A percentile compares a stretch with the other conserved stretches of the same genome.
These are phyloP conservation scores for Albifimbria verrucaria DNA, from an alignment of 2,329 filamentous ascomycete species.

Conservation along the genomic window DNA sequence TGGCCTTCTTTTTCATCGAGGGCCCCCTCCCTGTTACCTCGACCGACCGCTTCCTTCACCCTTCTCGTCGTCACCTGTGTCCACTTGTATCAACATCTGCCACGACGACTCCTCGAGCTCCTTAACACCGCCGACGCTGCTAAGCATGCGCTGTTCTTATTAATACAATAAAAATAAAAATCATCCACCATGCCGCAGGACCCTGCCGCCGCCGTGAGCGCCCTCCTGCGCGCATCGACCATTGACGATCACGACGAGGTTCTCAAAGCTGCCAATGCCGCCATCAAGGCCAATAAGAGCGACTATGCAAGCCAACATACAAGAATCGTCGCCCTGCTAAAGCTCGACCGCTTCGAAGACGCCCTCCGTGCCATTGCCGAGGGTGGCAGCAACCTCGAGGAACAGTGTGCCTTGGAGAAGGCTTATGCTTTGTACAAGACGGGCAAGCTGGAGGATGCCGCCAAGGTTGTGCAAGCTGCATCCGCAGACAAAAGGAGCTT, in stretches of 20 bases:
- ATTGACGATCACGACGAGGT: slow-evolving; percentile 73
- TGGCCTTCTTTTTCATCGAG: not conserved
- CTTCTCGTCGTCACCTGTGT: not conserved
- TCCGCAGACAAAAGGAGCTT: slow-evolving; percentile 31
- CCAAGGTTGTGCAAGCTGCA: slow-evolving; percentile 34
- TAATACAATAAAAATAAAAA: not conserved
- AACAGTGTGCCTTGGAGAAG: slow-evolving; percentile 63
- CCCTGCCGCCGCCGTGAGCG: slow-evolving; percentile 47
- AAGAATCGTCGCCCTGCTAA: slow-evolving; percentile 43
- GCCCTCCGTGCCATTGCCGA: slow-evolving; percentile 66
- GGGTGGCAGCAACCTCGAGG: slow-evolving; percentile 57
- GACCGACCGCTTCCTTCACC: not conserved
- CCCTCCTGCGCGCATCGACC: slow-evolving; percentile 50
- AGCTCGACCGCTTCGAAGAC: slow-evolving; percentile 60
- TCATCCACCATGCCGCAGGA: slow-evolving; percentile 37
- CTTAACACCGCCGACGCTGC: not conserved
- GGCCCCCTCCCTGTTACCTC: not conserved
- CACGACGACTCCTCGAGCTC: not conserved
- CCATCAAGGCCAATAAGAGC: slow-evolving; percentile 13
- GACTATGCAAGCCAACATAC: slow-evolving; percentile 61
- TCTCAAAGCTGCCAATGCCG: slow-evolving; percentile 50
- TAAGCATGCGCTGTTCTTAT: not conserved
- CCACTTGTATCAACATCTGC: slow-evolving; percentile 12
- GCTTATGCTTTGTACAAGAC: slow-evolving; percentile 83
- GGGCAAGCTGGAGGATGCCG: slow-evolving; percentile 66